These are phyloP conservation scores for Macrolepiota fuliginosa DNA, from an alignment of 768 basidiomycete species.

Conservation along the genomic window DNA sequence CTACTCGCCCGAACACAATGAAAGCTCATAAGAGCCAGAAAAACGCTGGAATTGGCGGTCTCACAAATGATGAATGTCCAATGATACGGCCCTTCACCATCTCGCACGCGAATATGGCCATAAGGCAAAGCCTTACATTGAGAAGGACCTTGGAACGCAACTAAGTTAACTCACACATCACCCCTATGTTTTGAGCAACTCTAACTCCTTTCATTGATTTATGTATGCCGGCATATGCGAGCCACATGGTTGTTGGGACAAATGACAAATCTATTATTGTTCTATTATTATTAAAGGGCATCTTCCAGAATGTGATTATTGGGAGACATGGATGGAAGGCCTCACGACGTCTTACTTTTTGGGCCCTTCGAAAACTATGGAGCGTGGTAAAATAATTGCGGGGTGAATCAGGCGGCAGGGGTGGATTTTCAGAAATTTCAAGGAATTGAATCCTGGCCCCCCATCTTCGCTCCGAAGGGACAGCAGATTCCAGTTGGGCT, in stretches of 20 bases:
- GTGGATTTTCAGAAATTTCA: neutral
- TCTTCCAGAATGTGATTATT: neutral
- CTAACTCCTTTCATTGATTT: constrained; percentile 9
- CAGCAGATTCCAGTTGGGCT: neutral
- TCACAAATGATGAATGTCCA: neutral
- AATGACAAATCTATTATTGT: constrained; percentile 12
- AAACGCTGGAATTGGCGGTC: neutral
- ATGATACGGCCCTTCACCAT: neutral
- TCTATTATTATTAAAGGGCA: constrained; percentile 2
- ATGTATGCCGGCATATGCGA: constrained; percentile 2
- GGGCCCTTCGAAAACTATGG: neutral
- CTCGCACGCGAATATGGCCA: neutral
- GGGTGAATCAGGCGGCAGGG: no score
- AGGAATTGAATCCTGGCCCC: neutral
- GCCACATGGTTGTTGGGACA: constrained; percentile 10
- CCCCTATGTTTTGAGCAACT: constrained; percentile 1
- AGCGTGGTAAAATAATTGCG: neutral
- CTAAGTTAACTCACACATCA: neutral
- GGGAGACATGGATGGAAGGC: neutral
- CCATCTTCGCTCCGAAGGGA: neutral
- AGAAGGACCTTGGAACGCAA: neutral
- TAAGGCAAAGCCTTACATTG: neutral
- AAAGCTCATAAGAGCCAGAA: neutral
- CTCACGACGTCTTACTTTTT: neutral
- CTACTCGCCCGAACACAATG: neutral